Conservation (phyloP, 306 rosid genomes). For the cucumber (Cucumis sativus) region Cucumber_9930_V3 NC_026655.2:6670001-6670500, state of each 20-base stretch:
- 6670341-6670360: neutral
- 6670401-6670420: neutral
- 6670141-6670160: neutral
- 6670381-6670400: neutral
- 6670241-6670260: neutral
- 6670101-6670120: constrained; percentile 60
- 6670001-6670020: constrained; percentile 83
- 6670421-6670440: neutral
- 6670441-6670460: neutral
- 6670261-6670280: neutral
- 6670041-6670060: constrained; percentile 94
- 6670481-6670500: neutral
- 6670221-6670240: neutral
- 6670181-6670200: neutral
- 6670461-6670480: neutral
- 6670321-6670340: neutral
- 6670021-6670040: constrained; percentile 72
- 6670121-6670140: neutral
- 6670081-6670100: constrained; percentile 73
- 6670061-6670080: constrained; percentile 84
- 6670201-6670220: neutral
- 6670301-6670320: neutral
- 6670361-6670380: neutral
- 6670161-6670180: constrained; percentile 1
- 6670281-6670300: neutral